These are phyloP conservation scores for Erucastrum elatum DNA, from an alignment of 345 rosid species.

Conservation along the genomic window DNA sequence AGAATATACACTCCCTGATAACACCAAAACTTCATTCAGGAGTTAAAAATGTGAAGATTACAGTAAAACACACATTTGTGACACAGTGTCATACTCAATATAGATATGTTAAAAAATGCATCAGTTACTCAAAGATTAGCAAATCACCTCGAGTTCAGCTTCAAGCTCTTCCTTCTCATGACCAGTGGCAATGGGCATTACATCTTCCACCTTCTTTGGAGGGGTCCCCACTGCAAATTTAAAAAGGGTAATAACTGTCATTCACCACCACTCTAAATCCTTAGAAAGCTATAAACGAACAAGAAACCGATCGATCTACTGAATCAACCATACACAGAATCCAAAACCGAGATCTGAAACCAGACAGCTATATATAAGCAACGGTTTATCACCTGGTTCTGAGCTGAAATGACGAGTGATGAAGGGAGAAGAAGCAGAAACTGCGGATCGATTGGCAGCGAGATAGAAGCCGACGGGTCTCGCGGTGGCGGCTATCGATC, in stretches of 20 bases:
- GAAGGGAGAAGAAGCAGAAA: constrained; percentile 26
- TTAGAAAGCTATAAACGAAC: constrained; percentile 23
- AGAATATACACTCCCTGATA: background rate
- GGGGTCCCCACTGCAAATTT: constrained; percentile 16
- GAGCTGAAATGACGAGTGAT: constrained; percentile 41
- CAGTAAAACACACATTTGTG: background rate
- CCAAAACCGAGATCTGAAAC: background rate
- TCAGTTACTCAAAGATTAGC: background rate
- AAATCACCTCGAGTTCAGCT: constrained; percentile 64
- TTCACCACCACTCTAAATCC: background rate
- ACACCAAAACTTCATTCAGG: background rate
- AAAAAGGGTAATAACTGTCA: background rate
- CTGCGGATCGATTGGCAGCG: constrained; percentile 37
- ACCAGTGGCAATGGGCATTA: constrained; percentile 87
- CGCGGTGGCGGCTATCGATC: constrained; percentile 41
- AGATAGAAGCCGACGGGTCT: constrained; percentile 32
- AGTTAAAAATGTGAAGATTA: no score
- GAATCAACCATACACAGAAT: background rate
- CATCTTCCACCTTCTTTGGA: constrained; percentile 65
- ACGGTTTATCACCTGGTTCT: constrained; percentile 46
- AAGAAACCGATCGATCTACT: background rate
- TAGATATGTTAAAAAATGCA: background rate
- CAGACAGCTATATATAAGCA: background rate
- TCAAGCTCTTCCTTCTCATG: constrained; percentile 89
- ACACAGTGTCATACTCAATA: background rate